Evolutionary conservation across 441 rosid species (phyloP), one percentile per base, ranked within the genome.

Genomic region (Omphalea diandra): DNA sequence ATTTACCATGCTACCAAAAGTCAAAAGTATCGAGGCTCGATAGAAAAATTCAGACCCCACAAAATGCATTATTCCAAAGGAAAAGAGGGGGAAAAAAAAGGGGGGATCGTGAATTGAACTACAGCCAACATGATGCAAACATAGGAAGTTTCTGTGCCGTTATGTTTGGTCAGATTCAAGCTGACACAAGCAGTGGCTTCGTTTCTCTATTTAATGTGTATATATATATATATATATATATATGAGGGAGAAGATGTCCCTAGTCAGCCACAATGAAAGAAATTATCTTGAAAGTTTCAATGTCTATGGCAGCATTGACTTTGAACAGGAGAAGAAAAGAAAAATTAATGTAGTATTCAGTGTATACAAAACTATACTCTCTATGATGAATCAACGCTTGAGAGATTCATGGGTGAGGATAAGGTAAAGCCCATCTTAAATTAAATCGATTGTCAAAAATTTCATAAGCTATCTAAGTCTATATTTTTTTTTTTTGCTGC

Each of bases 171-270:
- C 33, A 63, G 47, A 2, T 66, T 62, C 40, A 69, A 58, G 53
- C 62, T 70, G 75, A 70, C 71, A 59, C 57, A 20, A 68, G 44
- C 38, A 24, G 10, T 64, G 57, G 36, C 40, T 29, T 60, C 50
- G 7, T 44, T 50, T 20, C 46, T 12, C 6, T n/a, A 22, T 0
- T n/a, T 27, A n/a, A n/a, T n/a, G n/a, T n/a, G n/a, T n/a, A n/a
- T n/a, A n/a, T n/a, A n/a, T n/a, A n/a, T n/a, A n/a, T n/a, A n/a
- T n/a, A n/a, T n/a, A n/a, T n/a, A n/a, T n/a, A n/a, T n/a, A n/a
- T 24, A 29, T 67, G 26, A 33, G 32, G 31, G 32, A 49, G 40
- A 22, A 35, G 55, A 60, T 32, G 49, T 59, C 57, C 36, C 2
- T 10, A 31, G 52, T 56, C 58, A 64, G 69, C 67, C 29, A 33